Evolutionary conservation across 305 asterid species (phyloP), one percentile per base, ranked within the genome.

Genomic region (Striga hermonthica): DNA sequence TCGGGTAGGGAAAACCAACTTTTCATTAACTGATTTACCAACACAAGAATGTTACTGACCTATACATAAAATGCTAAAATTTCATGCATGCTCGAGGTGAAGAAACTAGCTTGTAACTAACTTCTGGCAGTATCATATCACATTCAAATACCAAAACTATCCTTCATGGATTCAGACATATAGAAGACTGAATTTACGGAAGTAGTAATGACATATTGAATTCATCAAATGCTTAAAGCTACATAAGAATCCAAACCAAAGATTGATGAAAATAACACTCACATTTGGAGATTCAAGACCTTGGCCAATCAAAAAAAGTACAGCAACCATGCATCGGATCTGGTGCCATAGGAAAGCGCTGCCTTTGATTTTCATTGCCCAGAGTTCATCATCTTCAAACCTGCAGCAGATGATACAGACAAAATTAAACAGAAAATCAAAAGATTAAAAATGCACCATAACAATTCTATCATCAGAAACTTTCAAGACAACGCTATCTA

Each of bases 311-410:
- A 90, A 75, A 82, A 93, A 86, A 68, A 93, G 83, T 69, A 90
- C 79, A 41, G 96, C 95, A 72, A 83, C 95, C 90, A 93, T 93
- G 85, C 97, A 93, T 57, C 99, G 91, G 74, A 93, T 81, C 84
- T 93, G 99, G 82, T 93, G 99, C 99, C 99, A 93, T 80, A 93
- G 88, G 89, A 93, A 93, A 81, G 97, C 99, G 68, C 95, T 90
- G 59, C 97, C 99, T 83, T 75, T 80, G 72, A 93, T 82, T 75
- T 83, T 83, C 74, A 93, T 70, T 11, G 81, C 86, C 91, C 95
- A 90, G 60, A 90, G 91, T 72, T 82, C 86, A 70, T 88, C 91
- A 62, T 77, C 83, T 36, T 69, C 83, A 71, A 75, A 84, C 77
- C 97, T 90, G 79, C 63, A 74, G 49, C 72, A 64, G 62, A 68